Evolutionary conservation across 2,329 filamentous ascomycete species (phyloP).

Genomic region (Pseudocercospora fuligena): DNA sequence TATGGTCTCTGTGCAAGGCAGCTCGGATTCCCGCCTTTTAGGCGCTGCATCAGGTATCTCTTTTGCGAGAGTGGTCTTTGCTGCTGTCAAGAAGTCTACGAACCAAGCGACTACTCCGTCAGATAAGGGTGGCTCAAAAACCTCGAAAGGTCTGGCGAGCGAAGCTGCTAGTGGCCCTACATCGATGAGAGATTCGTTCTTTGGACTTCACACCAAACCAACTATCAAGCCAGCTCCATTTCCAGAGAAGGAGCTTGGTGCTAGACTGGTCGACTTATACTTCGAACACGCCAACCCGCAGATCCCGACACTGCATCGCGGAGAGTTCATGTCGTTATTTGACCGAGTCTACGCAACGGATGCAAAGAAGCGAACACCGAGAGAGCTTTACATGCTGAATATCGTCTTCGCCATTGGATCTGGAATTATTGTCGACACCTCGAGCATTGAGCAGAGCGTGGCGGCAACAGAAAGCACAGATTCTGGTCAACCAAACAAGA

Average conservation of each 20-base stretch:
- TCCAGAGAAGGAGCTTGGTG: slow-evolving; percentile 74
- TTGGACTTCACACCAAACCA: slow-evolving; percentile 90
- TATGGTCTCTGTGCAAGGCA: slow-evolving; percentile 77
- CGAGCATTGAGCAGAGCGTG: slow-evolving; percentile 38
- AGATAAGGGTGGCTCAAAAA: slow-evolving; percentile 61
- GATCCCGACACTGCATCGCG: slow-evolving; percentile 87
- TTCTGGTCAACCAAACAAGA: slow-evolving; percentile 41
- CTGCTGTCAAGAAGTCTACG: slow-evolving; percentile 81
- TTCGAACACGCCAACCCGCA: slow-evolving; percentile 97
- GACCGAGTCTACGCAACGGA: slow-evolving; percentile 77
- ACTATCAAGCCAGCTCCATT: slow-evolving; percentile 85
- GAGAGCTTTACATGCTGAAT: slow-evolving; percentile 91
- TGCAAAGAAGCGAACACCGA: slow-evolving; percentile 68
- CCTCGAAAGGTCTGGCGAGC: slow-evolving; percentile 60
- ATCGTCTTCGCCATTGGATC: slow-evolving; percentile 97
- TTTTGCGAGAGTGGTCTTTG: slow-evolving; percentile 91
- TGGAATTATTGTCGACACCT: slow-evolving; percentile 78
- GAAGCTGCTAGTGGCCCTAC: slow-evolving; percentile 62
- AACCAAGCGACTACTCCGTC: slow-evolving; percentile 60
- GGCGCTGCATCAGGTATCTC: slow-evolving; percentile 90
- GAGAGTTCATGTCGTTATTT: slow-evolving; percentile 87
- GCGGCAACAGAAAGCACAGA: slow-evolving; percentile 42
- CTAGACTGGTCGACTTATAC: slow-evolving; percentile 77
- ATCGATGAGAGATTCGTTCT: slow-evolving; percentile 94
- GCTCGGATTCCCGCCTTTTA: slow-evolving; percentile 78